Base-by-base conservation (phyloP, 2,329 filamentous ascomycete genomes). In the Aspergillus luchuensis region DNA sequence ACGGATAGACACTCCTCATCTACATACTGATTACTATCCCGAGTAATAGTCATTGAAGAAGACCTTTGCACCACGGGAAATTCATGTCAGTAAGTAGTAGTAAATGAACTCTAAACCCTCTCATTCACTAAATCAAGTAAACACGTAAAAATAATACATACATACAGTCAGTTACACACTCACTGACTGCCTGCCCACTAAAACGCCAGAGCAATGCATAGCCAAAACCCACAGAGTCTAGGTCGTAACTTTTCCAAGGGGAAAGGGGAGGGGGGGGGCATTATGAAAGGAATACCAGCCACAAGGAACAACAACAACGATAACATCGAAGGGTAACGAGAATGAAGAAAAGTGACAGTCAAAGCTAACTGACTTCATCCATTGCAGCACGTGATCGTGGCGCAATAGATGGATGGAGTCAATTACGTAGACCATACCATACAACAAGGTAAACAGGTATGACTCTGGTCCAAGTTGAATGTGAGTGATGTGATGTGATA, bases 161-260 rank as follows among this genome's bases (percentile, higher is more conserved):
- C 53, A 45, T 45, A 23, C 19, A 45, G 41, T 23, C 41, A 45
- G 41, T 23, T 21, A 50, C 25, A 50, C 25, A 28, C 25, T 28
- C 25, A 28, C 25, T 28, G 25, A 28, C 53, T 56, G 39, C 39
- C 38, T 17, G 57, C 61, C 33, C 33, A 36, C 33, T 36, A 47
- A 71, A 71, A 71, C 69, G 69, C 69, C 69, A 49, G 49, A 56
- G 61, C 66, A 64, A 72, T 72, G 70, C 70, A 72, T 67, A 62
- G 56, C 57, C 57, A 63, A 64, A 67, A 53, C 51, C 55, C 52
- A 38, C 57, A 56, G 23, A 53, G 39, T 60, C 48, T 53, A 52
- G 33, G 49, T 52, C 55, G 55, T 58, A 58, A 58, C 59, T 51
- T 58, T 58, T 43, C 41, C 25, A 38, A 47, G 15, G 15, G 30